Base-by-base conservation (phyloP, 179 eudicot genomes). In the Drosera spatulata region DNA sequence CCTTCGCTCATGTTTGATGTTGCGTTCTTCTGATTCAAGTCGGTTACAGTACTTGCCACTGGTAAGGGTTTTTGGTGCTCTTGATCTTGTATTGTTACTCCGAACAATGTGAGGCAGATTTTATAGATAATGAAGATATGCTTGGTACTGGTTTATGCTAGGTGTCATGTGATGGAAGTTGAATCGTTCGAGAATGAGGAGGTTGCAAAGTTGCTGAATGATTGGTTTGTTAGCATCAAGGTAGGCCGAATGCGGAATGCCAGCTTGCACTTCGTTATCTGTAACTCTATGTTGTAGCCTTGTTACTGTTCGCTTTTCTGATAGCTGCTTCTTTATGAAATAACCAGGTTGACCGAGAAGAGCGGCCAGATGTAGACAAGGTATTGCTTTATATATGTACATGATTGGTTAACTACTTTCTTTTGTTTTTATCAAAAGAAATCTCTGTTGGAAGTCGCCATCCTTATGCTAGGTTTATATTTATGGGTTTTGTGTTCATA, bases 81-180 rank as follows among this genome's bases (percentile, higher is more conserved):
- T 37, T 50, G 7, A 10, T 43, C 51, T 11, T 14, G 6, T 55
- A 53, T 33, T 10, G 22, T 15, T 2, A 51, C 50, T 15, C 6
- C 47, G 4, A 55, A 37, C 49, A 0, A 38, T n/a, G 11, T 12
- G 10, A 47, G 9, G n/a, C n/a, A n/a, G n/a, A n/a, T n/a, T n/a
- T n/a, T n/a, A n/a, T 8, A 1, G 48, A 15, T 7, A 46, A 7
- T 53, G 51, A 53, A 10, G n/a, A 22, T 50, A 53, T n/a, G 43
- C 61, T 44, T 61, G 33, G 56, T 58, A 15, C 45, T 41, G 7
- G 44, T 39, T 50, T 6, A 45, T 75, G 69, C 41, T 66, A 93
- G 99, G 99, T 93, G 99, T 71, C 99, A 93, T 79, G 99, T 93
- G 13, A 93, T 93, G 99, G 99, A 93, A 69, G 96, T 84, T 66